Percentiles rank a stretch among this genome's conserved stretches.
Evolutionary conservation across 2,329 filamentous ascomycete species (phyloP).

Genomic region (Diaporthe sp.): DNA sequence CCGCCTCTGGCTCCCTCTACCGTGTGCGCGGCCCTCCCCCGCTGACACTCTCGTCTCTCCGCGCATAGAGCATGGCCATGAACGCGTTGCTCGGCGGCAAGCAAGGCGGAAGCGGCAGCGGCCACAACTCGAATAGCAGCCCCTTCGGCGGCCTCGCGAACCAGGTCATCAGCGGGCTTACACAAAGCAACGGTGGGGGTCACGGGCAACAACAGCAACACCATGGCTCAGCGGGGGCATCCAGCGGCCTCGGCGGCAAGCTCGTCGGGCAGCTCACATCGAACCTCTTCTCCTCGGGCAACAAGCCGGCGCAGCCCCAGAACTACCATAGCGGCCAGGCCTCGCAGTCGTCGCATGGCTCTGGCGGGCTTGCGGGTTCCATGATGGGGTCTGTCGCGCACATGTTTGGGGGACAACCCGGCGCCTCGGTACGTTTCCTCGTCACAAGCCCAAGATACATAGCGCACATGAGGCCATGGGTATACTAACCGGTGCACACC

Average conservation of each 20-base stretch:
- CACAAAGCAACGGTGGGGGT: slow-evolving; percentile 42
- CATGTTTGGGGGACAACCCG: slow-evolving; percentile 61
- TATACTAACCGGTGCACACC: not conserved
- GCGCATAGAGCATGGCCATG: slow-evolving; percentile 66
- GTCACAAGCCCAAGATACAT: slow-evolving; percentile 9
- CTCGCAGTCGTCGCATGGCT: slow-evolving; percentile 48
- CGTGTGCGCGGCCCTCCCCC: not conserved
- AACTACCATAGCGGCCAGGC: slow-evolving; percentile 62
- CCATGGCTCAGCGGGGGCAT: slow-evolving; percentile 41
- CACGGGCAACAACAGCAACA: slow-evolving; percentile 36
- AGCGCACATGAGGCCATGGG: not conserved
- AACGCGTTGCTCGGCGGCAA: slow-evolving; percentile 65
- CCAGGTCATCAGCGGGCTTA: slow-evolving; percentile 56
- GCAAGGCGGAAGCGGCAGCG: slow-evolving; percentile 50
- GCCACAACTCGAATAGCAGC: slow-evolving; percentile 50
- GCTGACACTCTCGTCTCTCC: slow-evolving; percentile 29
- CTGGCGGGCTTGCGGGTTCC: slow-evolving; percentile 59
- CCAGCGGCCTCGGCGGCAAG: slow-evolving; percentile 58
- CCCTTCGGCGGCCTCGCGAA: slow-evolving; percentile 59
- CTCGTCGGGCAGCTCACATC: slow-evolving; percentile 67
- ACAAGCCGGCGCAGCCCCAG: slow-evolving; percentile 58
- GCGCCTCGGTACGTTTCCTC: slow-evolving; percentile 49
- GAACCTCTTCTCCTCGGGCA: slow-evolving; percentile 61
- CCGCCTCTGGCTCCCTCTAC: not conserved
- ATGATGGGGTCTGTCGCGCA: slow-evolving; percentile 66